Percentiles rank a stretch among this genome's conserved stretches.
Evolutionary conservation across 2,329 filamentous ascomycete species (phyloP).

Genomic region (Cordyceps cicadae): DNA sequence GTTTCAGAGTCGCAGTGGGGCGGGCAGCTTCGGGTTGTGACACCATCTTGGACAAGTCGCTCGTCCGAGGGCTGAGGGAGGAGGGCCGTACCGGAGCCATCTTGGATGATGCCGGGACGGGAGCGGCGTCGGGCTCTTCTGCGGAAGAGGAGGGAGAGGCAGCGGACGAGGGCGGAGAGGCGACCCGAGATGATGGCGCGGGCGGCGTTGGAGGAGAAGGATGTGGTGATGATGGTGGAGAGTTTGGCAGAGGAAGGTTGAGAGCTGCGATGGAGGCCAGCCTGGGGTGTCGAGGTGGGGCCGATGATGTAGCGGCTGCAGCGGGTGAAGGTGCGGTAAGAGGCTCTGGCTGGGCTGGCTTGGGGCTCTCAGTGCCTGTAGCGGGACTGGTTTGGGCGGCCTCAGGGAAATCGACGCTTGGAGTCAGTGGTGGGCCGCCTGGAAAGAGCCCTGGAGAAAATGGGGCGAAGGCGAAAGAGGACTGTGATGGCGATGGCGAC

Average conservation of each 20-base stretch:
- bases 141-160: constrained; percentile 20
- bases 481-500: background rate
- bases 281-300: constrained; percentile 13
- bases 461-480: background rate
- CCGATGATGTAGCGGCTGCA: constrained; percentile 25
- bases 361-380: background rate
- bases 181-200: constrained; percentile 16
- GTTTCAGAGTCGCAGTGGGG: constrained; percentile 15
- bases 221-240: constrained; percentile 32
- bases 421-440: background rate
- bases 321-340: constrained; percentile 14
- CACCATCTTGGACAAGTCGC: constrained; percentile 10
- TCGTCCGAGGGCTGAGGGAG: constrained; percentile 13
- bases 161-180: constrained; percentile 22
- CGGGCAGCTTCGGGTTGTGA: background rate
- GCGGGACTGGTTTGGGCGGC: background rate
- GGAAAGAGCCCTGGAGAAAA: background rate
- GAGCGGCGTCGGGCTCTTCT: constrained; percentile 20
- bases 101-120: constrained; percentile 29
- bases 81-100: constrained; percentile 48
- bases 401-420: background rate
- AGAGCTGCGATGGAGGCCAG: constrained; percentile 19
- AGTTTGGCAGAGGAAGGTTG: constrained; percentile 32
- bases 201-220: constrained; percentile 24
- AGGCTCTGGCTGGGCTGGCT: background rate